Conservation (phyloP, 129 eudicot genomes). For the Dittrichia graveolens region DNA sequence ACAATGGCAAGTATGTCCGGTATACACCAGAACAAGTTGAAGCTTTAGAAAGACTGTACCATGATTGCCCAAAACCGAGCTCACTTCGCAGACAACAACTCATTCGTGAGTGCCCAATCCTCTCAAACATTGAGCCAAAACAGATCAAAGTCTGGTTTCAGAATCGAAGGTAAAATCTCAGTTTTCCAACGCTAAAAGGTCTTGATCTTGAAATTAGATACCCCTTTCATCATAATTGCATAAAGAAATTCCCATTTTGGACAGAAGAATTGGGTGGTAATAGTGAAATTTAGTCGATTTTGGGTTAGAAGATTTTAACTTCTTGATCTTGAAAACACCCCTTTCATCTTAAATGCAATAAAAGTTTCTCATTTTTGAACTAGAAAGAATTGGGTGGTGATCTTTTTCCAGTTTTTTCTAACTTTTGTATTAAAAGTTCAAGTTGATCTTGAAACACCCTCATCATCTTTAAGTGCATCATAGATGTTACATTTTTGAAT, state of each 20-base stretch:
- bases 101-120: conserved; percentile 85
- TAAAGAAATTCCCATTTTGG: conserved; percentile 8
- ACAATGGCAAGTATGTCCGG: conserved; percentile 82
- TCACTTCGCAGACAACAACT: conserved; percentile 92
- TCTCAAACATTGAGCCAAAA: conserved; percentile 88
- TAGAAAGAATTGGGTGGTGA: conserved; percentile 4
- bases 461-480: conserved; percentile 4
- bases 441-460: conserved; percentile 11
- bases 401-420: conserved; percentile 6
- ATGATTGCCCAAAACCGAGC: conserved; percentile 91
- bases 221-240: conserved; percentile 24
- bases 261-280: conserved; percentile 16
- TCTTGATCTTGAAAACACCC: conserved; percentile 19
- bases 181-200: neutral
- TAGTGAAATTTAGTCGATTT: neutral
- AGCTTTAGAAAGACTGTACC: conserved; percentile 83
- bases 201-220: neutral
- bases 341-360: conserved; percentile 14
- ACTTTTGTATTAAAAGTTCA: neutral
- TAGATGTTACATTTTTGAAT: neutral
- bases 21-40: conserved; percentile 96
- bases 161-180: conserved; percentile 61
- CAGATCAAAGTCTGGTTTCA: conserved; percentile 99
- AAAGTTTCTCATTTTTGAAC: neutral
- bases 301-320: neutral